Conservation (phyloP, 176 grass and related monocot genomes). For the Ampelocalamus luodianensis region DNA sequence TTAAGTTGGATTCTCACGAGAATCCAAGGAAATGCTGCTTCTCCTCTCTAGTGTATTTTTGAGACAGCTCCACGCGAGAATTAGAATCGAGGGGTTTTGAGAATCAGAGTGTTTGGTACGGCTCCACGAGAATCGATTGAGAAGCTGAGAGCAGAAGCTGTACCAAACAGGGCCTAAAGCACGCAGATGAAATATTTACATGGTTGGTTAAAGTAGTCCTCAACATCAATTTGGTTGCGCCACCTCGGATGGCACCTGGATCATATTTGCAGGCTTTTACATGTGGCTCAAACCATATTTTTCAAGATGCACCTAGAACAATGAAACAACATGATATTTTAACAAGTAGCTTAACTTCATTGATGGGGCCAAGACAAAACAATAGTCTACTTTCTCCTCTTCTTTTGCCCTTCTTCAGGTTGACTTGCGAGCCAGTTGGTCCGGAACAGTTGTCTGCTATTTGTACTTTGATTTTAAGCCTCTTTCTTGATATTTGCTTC, state of each 20-base stretch:
- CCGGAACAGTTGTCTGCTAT: constrained; percentile 31
- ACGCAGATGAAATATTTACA: constrained; percentile 4
- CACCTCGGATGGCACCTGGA: constrained; percentile 28
- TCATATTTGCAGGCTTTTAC: constrained; percentile 44
- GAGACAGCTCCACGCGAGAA: no score
- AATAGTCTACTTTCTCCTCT: background rate
- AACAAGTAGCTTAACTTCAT: constrained; percentile 16
- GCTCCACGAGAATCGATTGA: no score
- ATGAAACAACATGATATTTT: constrained; percentile 3
- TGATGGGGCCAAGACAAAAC: constrained; percentile 27
- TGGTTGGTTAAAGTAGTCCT: constrained; percentile 9
- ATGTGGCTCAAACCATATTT: constrained; percentile 27
- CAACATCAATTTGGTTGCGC: constrained; percentile 10
- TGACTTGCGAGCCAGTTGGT: constrained; percentile 35
- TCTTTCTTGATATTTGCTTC: constrained; percentile 42
- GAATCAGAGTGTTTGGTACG: no score
- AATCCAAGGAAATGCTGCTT: no score
- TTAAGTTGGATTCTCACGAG: no score
- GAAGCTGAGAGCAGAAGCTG: no score
- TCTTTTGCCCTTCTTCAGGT: constrained; percentile 8
- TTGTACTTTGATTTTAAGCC: constrained; percentile 38
- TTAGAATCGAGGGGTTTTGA: no score
- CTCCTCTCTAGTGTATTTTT: no score
- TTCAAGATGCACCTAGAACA: background rate
- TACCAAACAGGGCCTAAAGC: no score